phyloP scores from a whole-genome alignment of 176 grass and related monocot species.

The Oryza longistaminata region DNA sequence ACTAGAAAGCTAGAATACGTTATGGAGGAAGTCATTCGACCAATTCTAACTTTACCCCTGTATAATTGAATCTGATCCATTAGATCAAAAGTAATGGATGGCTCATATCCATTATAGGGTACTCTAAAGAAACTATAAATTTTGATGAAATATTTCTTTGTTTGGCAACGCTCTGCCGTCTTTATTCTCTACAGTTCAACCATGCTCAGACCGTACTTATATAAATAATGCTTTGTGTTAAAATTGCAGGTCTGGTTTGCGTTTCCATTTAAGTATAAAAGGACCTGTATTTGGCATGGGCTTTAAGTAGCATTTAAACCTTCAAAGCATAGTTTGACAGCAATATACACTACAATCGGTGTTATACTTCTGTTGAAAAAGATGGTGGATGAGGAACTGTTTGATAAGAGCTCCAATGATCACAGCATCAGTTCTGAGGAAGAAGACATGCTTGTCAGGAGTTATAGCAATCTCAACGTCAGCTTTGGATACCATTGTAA shows the following conservation, averaged over 20 bases:
- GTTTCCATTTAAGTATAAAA: slow-evolving; percentile 81
- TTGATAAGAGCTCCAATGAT: slow-evolving; percentile 49
- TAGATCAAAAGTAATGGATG: neutral
- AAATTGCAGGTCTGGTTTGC: slow-evolving; percentile 69
- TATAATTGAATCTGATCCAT: neutral
- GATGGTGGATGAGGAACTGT: slow-evolving; percentile 49
- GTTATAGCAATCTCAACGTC: slow-evolving; percentile 55
- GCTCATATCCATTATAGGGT: neutral
- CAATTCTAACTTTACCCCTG: neutral
- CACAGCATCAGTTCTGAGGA: slow-evolving; percentile 70
- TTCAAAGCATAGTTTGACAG: slow-evolving; percentile 33
- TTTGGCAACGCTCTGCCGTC: neutral
- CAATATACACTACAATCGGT: slow-evolving; percentile 34
- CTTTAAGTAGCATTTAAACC: slow-evolving; percentile 43
- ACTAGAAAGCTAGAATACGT: neutral
- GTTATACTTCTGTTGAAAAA: slow-evolving; percentile 35
- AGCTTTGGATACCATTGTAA: slow-evolving; percentile 85
- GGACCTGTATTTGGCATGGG: slow-evolving; percentile 42
- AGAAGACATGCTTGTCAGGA: slow-evolving; percentile 52
- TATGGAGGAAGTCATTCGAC: neutral
- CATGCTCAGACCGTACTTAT: neutral
- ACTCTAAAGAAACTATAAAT: neutral
- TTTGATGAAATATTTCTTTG: neutral
- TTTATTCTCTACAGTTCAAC: slow-evolving; percentile 3
- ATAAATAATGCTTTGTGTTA: slow-evolving; percentile 24